Conservation (phyloP, 2,329 filamentous ascomycete species). For the Hypoxylon sp. region DNA sequence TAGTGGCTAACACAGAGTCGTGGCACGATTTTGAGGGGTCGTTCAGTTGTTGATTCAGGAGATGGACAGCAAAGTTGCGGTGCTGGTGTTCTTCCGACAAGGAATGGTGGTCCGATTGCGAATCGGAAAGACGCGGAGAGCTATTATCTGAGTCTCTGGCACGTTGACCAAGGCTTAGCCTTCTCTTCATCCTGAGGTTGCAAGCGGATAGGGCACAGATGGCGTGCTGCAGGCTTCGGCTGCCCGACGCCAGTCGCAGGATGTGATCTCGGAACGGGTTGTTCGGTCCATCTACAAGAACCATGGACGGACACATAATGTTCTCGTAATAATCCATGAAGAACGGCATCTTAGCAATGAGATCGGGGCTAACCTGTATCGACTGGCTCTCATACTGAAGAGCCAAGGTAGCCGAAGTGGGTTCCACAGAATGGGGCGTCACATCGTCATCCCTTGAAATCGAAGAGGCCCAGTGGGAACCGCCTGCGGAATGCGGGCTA, state of each 20-base stretch:
- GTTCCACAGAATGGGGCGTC: slow-evolving; percentile 58
- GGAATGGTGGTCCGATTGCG: slow-evolving; percentile 71
- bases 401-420: slow-evolving; percentile 64
- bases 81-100: slow-evolving; percentile 87
- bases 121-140: slow-evolving; percentile 60
- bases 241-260: slow-evolving; percentile 80
- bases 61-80: slow-evolving; percentile 80
- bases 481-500: slow-evolving; percentile 61
- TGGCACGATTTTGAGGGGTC: slow-evolving; percentile 81
- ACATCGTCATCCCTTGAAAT: slow-evolving; percentile 61
- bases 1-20: slow-evolving; percentile 88
- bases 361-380: slow-evolving; percentile 69
- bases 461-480: slow-evolving; percentile 62
- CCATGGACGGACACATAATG: slow-evolving; percentile 90
- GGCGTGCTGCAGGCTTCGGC: slow-evolving; percentile 89
- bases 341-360: slow-evolving; percentile 84
- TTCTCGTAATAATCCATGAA: slow-evolving; percentile 95
- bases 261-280: slow-evolving; percentile 91
- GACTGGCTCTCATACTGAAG: slow-evolving; percentile 60
- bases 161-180: slow-evolving; percentile 71
- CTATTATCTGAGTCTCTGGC: slow-evolving; percentile 64
- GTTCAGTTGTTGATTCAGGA: slow-evolving; percentile 86
- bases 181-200: slow-evolving; percentile 87
- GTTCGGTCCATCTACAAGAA: slow-evolving; percentile 86
- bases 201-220: slow-evolving; percentile 91